A percentile compares a stretch with the other conserved stretches of the same genome.
Evolutionary conservation across 2,329 filamentous ascomycete genomes (phyloP).

Genomic region (Trichoderma aggressivum): DNA sequence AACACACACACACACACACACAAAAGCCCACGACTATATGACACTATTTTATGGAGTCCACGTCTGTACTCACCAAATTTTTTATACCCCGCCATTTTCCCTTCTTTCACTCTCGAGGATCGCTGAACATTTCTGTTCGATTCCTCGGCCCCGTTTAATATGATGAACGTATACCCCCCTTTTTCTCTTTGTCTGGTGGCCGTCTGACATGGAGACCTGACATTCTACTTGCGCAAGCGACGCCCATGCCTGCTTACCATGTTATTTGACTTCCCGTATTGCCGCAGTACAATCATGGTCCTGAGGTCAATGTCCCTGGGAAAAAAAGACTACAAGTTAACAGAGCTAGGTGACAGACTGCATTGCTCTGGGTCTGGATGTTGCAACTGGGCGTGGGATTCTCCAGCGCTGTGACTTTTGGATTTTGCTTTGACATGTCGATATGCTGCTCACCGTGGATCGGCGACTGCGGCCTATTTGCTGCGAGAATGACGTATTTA

Average conservation of each 20-base stretch:
- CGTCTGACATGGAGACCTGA: slow-evolving; percentile 4
- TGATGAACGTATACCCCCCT: slow-evolving; percentile 24
- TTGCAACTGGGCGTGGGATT: slow-evolving; percentile 4
- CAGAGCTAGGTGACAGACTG: slow-evolving; percentile 5
- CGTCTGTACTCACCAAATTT: slow-evolving; percentile 33
- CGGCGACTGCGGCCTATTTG: not conserved
- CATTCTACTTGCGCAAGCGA: not conserved
- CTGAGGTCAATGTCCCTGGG: slow-evolving; percentile 13
- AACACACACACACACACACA: not conserved
- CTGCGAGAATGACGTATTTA: slow-evolving; percentile 13
- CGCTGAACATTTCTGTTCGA: slow-evolving; percentile 14
- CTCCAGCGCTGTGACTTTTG: slow-evolving; percentile 17
- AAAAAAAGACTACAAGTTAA: not conserved
- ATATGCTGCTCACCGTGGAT: slow-evolving; percentile 1
- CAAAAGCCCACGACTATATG: slow-evolving; percentile 25
- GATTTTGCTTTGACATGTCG: slow-evolving; percentile 17
- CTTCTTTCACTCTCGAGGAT: slow-evolving; percentile 27
- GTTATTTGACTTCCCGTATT: slow-evolving; percentile 13
- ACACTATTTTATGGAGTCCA: slow-evolving; percentile 29
- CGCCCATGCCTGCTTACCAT: slow-evolving; percentile 8
- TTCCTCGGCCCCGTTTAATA: slow-evolving; percentile 20
- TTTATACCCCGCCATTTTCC: slow-evolving; percentile 11
- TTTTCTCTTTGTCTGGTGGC: slow-evolving; percentile 4
- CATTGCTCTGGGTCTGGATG: not conserved
- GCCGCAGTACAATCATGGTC: not conserved